A percentile compares a stretch with the other conserved stretches of the same genome.
Evolutionary conservation across 345 rosid genomes (phyloP).

Genomic region (Salix arbutifolia): DNA sequence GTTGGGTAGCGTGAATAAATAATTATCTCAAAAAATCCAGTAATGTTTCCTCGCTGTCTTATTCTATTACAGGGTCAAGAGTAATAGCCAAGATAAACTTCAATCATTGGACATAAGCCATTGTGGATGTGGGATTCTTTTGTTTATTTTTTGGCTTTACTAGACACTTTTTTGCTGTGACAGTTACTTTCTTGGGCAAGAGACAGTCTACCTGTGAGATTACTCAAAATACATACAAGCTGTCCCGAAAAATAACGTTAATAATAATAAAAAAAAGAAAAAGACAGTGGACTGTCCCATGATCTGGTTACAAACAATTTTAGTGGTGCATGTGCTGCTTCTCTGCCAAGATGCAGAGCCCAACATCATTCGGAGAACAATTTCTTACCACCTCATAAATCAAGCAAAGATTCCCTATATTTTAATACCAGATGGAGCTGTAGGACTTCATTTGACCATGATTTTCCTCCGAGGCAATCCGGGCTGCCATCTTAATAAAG

Average conservation of each 20-base stretch:
- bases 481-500: neutral
- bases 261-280: no score
- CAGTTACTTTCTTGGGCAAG: neutral
- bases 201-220: neutral
- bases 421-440: neutral
- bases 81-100: neutral
- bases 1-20: neutral
- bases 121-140: neutral
- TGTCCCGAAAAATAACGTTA: accelerated
- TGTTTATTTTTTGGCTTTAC: neutral
- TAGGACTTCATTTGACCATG: neutral
- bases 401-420: conserved; percentile 1
- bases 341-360: neutral
- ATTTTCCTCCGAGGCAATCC: neutral
- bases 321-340: conserved; percentile 3
- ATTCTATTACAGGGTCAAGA: neutral
- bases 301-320: conserved; percentile 3
- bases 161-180: neutral
- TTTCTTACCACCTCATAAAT: neutral
- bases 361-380: neutral
- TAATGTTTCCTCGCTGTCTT: neutral
- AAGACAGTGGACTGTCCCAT: conserved; percentile 1
- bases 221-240: no score
- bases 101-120: neutral
- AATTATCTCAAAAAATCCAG: neutral